Percentiles rank a stretch among this genome's conserved stretches.
Evolutionary conservation across 352 stramenopile species (phyloP).

Genomic region (Phytophthora ramorum): DNA sequence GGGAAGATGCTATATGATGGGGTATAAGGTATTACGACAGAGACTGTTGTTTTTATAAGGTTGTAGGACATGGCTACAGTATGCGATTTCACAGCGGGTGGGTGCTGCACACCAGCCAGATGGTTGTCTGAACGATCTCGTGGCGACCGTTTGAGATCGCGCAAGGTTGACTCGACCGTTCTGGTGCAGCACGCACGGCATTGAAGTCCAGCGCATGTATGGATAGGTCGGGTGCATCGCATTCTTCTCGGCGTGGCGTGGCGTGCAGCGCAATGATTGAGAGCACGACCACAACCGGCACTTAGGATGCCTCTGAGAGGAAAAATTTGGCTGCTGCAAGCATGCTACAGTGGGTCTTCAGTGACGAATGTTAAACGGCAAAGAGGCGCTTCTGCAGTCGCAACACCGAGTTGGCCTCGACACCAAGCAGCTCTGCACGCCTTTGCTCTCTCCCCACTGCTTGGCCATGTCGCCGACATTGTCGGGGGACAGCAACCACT

Average conservation of each 20-base stretch:
- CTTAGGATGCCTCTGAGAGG: not conserved
- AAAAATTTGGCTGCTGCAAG: not conserved
- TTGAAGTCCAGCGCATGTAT: too few relatives aligned
- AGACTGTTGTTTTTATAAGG: not conserved
- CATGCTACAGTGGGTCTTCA: not conserved
- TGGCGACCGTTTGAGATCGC: slow-evolving; percentile 9
- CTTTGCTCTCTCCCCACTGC: not conserved
- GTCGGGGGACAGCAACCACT: not conserved
- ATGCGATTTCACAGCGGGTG: not conserved
- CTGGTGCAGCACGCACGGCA: slow-evolving; percentile 1
- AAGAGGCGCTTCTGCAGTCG: not conserved
- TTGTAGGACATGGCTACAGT: not conserved
- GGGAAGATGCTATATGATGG: not conserved
- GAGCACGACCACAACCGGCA: too few relatives aligned
- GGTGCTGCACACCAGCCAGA: not conserved
- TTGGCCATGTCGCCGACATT: too few relatives aligned
- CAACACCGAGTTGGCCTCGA: not conserved
- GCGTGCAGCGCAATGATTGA: too few relatives aligned
- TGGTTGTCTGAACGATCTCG: slow-evolving; percentile 11
- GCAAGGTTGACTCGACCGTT: slow-evolving; percentile 22
- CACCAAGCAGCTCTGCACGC: not conserved
- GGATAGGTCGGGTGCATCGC: too few relatives aligned
- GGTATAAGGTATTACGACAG: not conserved
- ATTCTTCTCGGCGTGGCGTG: too few relatives aligned
- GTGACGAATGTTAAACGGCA: not conserved